Percentiles rank a stretch among this genome's conserved stretches.
phyloP scores from a whole-genome alignment of 495 filamentous ascomycete species.

The Saxophila tyrrhenica region DNA sequence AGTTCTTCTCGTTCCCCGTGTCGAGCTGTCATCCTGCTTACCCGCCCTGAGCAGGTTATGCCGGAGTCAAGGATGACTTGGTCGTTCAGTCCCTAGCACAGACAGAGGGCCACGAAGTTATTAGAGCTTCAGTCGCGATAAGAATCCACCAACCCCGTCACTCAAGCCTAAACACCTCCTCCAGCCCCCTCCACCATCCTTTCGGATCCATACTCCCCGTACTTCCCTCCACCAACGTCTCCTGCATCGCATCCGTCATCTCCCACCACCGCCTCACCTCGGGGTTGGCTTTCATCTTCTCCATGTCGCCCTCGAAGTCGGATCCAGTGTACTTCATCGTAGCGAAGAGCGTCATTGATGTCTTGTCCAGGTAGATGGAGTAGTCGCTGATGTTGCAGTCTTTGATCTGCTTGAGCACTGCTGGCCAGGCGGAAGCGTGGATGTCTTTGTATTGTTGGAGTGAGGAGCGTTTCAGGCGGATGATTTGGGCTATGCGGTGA shows the following conservation, averaged over 20 bases:
- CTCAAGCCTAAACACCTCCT: constrained; percentile 49
- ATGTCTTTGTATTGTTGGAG: constrained; percentile 57
- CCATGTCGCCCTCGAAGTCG: constrained; percentile 61
- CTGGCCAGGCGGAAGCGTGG: constrained; percentile 62
- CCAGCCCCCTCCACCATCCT: constrained; percentile 59
- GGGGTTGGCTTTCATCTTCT: constrained; percentile 53
- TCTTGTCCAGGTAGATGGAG: constrained; percentile 59
- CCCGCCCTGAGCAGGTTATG: too few species aligned
- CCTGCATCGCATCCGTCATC: constrained; percentile 63
- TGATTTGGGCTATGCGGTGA: constrained; percentile 41
- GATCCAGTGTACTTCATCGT: constrained; percentile 63
- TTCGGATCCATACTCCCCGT: constrained; percentile 51
- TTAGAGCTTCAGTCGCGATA: background rate
- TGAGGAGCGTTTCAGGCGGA: constrained; percentile 56
- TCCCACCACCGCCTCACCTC: constrained; percentile 69
- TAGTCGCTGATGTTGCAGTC: constrained; percentile 64
- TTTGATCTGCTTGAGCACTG: constrained; percentile 59
- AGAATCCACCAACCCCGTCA: background rate
- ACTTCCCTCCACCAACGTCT: constrained; percentile 50
- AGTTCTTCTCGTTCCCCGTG: too few species aligned
- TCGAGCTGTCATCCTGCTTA: too few species aligned
- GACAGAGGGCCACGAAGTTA: background rate
- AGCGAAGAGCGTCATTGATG: constrained; percentile 52
- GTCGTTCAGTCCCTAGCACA: too few species aligned
- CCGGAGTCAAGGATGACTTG: too few species aligned